phyloP scores from a whole-genome alignment of 192 early-diverging fungal genomes.

The Chytriomyces sp. region DNA sequence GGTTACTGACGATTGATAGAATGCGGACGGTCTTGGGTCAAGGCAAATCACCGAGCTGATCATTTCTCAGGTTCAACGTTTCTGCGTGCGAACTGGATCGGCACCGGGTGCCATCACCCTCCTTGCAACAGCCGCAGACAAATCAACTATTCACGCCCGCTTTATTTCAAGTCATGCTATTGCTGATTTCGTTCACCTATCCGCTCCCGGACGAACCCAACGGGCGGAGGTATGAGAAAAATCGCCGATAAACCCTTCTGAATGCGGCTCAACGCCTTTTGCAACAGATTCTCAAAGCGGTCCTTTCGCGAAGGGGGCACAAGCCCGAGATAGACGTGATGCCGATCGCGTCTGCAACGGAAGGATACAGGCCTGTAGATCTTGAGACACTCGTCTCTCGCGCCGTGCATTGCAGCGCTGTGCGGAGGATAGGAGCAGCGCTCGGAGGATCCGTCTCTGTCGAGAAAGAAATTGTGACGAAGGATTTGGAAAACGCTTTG shows the following conservation, averaged over 20 bases:
- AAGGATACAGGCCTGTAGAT: slow-evolving; percentile 86
- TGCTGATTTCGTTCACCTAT: slow-evolving; percentile 62
- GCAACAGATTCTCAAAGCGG: slow-evolving; percentile 67
- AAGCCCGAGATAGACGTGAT: too few relatives aligned
- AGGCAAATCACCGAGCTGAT: slow-evolving; percentile 69
- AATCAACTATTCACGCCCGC: slow-evolving; percentile 60
- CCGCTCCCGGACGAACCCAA: slow-evolving; percentile 64
- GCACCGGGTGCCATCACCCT: slow-evolving; percentile 49
- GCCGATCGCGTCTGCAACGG: slow-evolving; percentile 74
- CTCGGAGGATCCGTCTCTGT: background rate
- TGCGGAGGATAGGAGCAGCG: slow-evolving; percentile 52
- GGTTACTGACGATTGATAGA: slow-evolving; percentile 29
- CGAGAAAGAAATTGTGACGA: slow-evolving; percentile 49
- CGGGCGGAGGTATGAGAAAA: slow-evolving; percentile 57
- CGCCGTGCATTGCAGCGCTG: slow-evolving; percentile 77
- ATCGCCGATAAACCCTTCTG: background rate
- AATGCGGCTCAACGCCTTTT: background rate
- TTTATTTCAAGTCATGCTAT: slow-evolving; percentile 65
- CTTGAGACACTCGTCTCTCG: slow-evolving; percentile 76
- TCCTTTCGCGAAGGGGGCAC: too few relatives aligned
- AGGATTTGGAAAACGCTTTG: slow-evolving; percentile 75
- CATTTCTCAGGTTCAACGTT: slow-evolving; percentile 51
- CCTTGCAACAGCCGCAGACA: slow-evolving; percentile 66
- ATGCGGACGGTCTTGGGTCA: slow-evolving; percentile 66
- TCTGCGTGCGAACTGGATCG: slow-evolving; percentile 31